These are phyloP conservation scores for Nigrograna mackinnonii DNA, from an alignment of 2,329 filamentous ascomycete species.

Conservation along the genomic window DNA sequence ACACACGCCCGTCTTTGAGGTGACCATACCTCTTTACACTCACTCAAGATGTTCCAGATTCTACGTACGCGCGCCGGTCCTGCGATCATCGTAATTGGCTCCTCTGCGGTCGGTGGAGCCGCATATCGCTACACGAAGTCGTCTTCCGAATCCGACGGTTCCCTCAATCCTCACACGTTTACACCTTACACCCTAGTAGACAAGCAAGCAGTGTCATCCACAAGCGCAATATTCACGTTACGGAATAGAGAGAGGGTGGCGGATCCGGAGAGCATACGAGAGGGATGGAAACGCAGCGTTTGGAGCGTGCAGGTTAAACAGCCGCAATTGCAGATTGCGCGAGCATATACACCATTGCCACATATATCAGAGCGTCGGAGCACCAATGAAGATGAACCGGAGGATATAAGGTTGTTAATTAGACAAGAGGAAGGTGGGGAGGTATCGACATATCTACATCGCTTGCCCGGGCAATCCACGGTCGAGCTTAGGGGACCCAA, in stretches of 20 bases:
- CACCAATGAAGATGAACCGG: slow-evolving; percentile 26
- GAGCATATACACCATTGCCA: slow-evolving; percentile 89
- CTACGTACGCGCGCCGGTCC: slow-evolving; percentile 28
- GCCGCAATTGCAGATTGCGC: slow-evolving; percentile 87
- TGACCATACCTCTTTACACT: no score
- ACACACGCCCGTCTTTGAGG: no score
- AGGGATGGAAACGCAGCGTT: slow-evolving; percentile 64
- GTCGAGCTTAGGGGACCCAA: slow-evolving; percentile 82
- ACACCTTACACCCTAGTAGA: slow-evolving; percentile 66
- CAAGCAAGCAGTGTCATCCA: slow-evolving; percentile 66
- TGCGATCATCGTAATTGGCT: slow-evolving; percentile 35
- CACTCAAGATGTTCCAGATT: no score
- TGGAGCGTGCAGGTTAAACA: slow-evolving; percentile 95
- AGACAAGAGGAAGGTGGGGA: slow-evolving; percentile 80
- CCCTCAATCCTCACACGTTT: slow-evolving; percentile 64
- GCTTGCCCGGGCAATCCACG: slow-evolving; percentile 62
- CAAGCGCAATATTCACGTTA: slow-evolving; percentile 71
- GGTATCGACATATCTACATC: slow-evolving; percentile 79
- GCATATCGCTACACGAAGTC: slow-evolving; percentile 33
- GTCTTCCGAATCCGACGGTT: slow-evolving; percentile 24
- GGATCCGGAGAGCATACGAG: slow-evolving; percentile 32
- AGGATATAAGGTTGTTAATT: slow-evolving; percentile 71
- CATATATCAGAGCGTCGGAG: no score
- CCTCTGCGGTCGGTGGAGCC: slow-evolving; percentile 36
- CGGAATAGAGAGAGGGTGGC: slow-evolving; percentile 40